phyloP scores from a whole-genome alignment of 805 yeast genomes.

The Saccharomycopsis fibuligera region DNA sequence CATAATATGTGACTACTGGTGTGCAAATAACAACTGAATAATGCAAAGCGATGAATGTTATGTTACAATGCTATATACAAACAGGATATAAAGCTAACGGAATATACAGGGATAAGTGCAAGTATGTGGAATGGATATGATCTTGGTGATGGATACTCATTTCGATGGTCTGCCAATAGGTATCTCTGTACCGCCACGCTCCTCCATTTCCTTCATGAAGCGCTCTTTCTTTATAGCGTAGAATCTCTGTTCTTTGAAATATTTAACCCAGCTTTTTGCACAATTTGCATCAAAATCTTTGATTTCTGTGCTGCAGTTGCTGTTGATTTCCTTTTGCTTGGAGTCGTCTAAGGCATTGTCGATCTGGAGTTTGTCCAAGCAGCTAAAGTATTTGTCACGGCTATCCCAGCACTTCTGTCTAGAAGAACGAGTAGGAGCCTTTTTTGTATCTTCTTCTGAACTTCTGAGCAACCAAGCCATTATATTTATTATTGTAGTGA shows the following conservation, averaged over 20 bases:
- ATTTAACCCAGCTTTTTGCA: conserved; percentile 80
- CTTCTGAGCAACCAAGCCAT: conserved; percentile 18
- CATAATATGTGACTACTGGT: too few relatives aligned
- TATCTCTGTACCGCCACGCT: conserved; percentile 44
- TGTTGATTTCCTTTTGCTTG: conserved; percentile 39
- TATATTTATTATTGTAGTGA: too few relatives aligned
- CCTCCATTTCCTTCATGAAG: conserved; percentile 64
- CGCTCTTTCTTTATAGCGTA: conserved; percentile 65
- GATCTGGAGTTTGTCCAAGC: conserved; percentile 63
- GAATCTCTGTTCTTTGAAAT: conserved; percentile 85
- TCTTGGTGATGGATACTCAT: too few relatives aligned
- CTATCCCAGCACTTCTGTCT: conserved; percentile 86
- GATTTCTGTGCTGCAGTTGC: conserved; percentile 52
- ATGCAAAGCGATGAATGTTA: too few relatives aligned
- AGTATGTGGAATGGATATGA: too few relatives aligned
- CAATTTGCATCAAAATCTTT: conserved; percentile 65
- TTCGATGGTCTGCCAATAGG: not conserved
- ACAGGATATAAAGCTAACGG: too few relatives aligned
- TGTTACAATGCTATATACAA: too few relatives aligned
- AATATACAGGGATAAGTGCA: too few relatives aligned
- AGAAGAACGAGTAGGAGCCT: conserved; percentile 55
- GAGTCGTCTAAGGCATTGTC: conserved; percentile 59
- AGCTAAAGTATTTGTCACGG: conserved; percentile 69
- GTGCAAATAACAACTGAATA: too few relatives aligned
- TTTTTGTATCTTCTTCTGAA: conserved; percentile 27